Evolutionary conservation across 192 early-diverging fungal genomes (phyloP), one percentile per base, ranked within the genome.

Genomic region (Jimgerdemannia lactiflua): DNA sequence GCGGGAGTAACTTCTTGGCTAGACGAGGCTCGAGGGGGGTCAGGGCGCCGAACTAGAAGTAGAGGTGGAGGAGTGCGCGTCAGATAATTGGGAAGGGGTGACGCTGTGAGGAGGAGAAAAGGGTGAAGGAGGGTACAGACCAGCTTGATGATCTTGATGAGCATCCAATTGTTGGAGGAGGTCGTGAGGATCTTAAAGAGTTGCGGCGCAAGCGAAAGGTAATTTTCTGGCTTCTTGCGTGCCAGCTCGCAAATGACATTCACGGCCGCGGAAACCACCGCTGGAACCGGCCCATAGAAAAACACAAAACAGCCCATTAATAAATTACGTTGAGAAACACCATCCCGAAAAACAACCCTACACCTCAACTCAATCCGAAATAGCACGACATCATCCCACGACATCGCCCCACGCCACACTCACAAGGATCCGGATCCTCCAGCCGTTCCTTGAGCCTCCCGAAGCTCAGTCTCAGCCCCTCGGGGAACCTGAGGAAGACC

Each of bases 71-170:
- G 29, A 18, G 18, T 68, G 19, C 29, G 29, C 29, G 29, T 40
- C 43, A 65, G 72, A 9, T 74, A 70, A 74, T 41, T 9, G 41
- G 76, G 67, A 40, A 74, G 72, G 29, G 29, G 29, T 1, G 29
- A 29, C 29, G 29, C 29, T 29, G 29, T 29, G 9, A 68, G 19
- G 67, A 7, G 4, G 44, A 75, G n/a, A 71, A 64, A 6, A 14
- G 14, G 49, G 43, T 17, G 49, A 69, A 41, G 40, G 40, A 54
- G 7, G 14, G 14, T 17, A 74, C 75, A 72, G 87, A 95, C 94
- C 80, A 99, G 85, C 82, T 99, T 99, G 77, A 98, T 95, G 59
- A 99, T 96, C 79, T 99, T 99, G 83, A 99, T 99, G n/a, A 97
- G 91, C 92, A 98, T 97, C 98, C 98, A 99, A 79, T 98, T 99